Evolutionary conservation across 345 rosid genomes (phyloP).

Genomic region (Pistacia vera): DNA sequence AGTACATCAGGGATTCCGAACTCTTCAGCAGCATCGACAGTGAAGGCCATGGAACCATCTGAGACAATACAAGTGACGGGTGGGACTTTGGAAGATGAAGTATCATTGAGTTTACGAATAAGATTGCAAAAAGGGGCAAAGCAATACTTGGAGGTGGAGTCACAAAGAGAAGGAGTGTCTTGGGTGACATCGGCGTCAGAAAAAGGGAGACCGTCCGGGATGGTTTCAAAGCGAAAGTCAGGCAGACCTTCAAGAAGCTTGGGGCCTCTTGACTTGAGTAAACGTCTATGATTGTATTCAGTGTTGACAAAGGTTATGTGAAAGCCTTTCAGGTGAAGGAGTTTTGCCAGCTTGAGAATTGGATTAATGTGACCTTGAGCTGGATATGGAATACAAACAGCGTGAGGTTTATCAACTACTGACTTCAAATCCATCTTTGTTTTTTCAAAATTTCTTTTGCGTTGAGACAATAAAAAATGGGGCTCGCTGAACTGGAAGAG

Average conservation of each 20-base stretch:
- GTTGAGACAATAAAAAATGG: too few species aligned
- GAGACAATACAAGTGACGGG: neutral
- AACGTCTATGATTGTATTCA: constrained; percentile 6
- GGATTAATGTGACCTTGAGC: neutral
- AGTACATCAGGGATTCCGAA: neutral
- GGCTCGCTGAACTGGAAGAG: too few species aligned
- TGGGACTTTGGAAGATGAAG: neutral
- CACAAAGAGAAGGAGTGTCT: neutral
- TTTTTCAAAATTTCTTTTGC: too few species aligned
- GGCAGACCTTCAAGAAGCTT: too few species aligned
- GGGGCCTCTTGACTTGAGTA: neutral
- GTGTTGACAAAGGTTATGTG: neutral
- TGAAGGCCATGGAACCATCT: neutral
- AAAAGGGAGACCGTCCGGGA: constrained; percentile 5
- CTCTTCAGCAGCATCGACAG: neutral
- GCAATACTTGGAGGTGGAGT: neutral
- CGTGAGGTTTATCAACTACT: neutral
- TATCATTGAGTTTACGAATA: neutral
- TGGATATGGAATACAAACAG: neutral
- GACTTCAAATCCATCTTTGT: neutral
- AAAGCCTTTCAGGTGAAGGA: constrained; percentile 7
- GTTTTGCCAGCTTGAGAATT: constrained; percentile 5
- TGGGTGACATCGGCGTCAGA: neutral
- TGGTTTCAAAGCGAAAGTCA: neutral
- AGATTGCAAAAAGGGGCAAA: neutral